Evolutionary conservation across 192 early-diverging fungal species (phyloP).

Genomic region (Podila epigama): DNA sequence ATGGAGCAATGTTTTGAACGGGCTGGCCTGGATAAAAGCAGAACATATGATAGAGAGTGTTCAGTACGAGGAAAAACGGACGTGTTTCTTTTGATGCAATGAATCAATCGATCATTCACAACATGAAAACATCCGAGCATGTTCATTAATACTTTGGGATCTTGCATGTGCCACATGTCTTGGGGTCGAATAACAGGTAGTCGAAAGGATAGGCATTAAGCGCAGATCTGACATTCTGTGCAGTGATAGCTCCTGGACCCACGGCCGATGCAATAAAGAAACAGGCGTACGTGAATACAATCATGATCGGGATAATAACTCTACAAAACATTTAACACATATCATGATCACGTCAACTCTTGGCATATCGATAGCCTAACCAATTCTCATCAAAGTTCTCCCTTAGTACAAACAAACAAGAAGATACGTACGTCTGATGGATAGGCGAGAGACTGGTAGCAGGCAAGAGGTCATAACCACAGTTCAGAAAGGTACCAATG

Average conservation of each 20-base stretch:
- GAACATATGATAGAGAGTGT: not conserved
- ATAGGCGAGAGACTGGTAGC: conserved; percentile 12
- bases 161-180: conserved; percentile 58
- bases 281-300: conserved; percentile 52
- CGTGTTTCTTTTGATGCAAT: not conserved
- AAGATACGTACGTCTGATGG: conserved; percentile 19
- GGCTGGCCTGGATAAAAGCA: conserved; percentile 50
- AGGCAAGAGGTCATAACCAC: conserved; percentile 39
- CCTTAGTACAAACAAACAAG: not conserved
- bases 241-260: conserved; percentile 56
- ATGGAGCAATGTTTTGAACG: conserved; percentile 65
- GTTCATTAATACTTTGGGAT: conserved; percentile 53
- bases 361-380: not conserved
- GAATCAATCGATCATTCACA: not conserved
- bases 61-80: not conserved
- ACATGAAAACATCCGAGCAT: not conserved
- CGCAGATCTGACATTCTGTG: conserved; percentile 48
- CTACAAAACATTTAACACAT: too few relatives aligned
- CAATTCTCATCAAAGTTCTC: not conserved
- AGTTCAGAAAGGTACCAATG: conserved; percentile 20
- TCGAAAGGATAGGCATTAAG: conserved; percentile 56
- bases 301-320: conserved; percentile 49
- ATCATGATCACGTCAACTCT: too few relatives aligned
- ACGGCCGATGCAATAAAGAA: conserved; percentile 55
- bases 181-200: conserved; percentile 55